Conservation (phyloP, 345 rosid species). For the Eucalyptus victrix region DNA sequence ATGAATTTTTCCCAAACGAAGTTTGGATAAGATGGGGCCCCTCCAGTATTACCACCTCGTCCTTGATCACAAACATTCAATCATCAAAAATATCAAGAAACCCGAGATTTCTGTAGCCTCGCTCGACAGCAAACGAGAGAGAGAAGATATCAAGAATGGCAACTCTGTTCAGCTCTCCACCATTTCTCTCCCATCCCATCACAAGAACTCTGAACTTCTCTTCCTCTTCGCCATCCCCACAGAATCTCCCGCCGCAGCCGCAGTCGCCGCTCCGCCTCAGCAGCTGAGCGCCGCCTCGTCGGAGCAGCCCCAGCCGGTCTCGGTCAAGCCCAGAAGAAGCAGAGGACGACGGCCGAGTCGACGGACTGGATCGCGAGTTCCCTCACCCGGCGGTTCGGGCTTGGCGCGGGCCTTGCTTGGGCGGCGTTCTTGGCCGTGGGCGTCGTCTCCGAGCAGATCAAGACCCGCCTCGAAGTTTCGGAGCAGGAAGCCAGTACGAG, state of each 20-base stretch:
- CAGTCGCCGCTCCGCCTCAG: neutral
- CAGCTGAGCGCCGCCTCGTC: neutral
- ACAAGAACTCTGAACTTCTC: slow-evolving; percentile 9
- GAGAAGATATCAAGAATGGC: slow-evolving; percentile 16
- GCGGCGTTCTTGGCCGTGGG: slow-evolving; percentile 73
- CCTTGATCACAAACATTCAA: neutral
- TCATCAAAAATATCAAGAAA: neutral
- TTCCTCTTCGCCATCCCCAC: slow-evolving; percentile 9
- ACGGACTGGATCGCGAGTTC: slow-evolving; percentile 92
- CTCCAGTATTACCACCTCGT: neutral
- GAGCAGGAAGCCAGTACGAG: slow-evolving; percentile 76
- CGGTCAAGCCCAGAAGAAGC: slow-evolving; percentile 26
- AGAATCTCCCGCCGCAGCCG: slow-evolving; percentile 5
- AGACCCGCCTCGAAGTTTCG: slow-evolving; percentile 74
- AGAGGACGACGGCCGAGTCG: slow-evolving; percentile 27
- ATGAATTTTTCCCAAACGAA: neutral
- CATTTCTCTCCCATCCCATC: slow-evolving; percentile 22
- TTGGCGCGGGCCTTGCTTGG: slow-evolving; percentile 94
- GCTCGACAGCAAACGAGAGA: neutral
- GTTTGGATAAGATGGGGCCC: neutral
- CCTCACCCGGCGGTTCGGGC: slow-evolving; percentile 75
- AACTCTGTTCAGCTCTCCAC: slow-evolving; percentile 20
- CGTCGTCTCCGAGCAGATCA: slow-evolving; percentile 78
- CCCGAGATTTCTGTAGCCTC: neutral
- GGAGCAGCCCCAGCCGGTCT: slow-evolving; percentile 8